Base-by-base conservation (phyloP, 768 basidiomycete species). In the Leccinum uliginosum region DNA sequence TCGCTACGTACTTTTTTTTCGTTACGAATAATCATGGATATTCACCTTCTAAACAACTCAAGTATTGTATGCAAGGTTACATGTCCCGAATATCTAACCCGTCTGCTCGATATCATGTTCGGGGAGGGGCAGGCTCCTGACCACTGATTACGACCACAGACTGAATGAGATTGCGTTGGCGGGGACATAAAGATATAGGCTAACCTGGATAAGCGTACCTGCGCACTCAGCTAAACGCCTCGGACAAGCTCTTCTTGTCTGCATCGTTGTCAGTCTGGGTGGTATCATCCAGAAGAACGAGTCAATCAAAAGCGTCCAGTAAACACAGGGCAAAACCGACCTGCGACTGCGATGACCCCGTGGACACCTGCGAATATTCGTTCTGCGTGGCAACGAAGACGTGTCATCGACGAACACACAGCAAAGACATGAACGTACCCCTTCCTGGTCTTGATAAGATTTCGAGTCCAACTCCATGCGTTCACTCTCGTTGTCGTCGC, bases 301-400 rank as follows among this genome's bases (percentile, higher is more conserved):
- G 26, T 59, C 35, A 15, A 35, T n/a, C 4, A 1, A 15, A 10
- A n/a, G 29, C 15, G 15, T 26, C 12, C 23, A 21, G 19, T 7
- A 27, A 44, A 9, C 7, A 48, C 4, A 32, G 6, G 24, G 19
- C 5, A 38, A 9, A 17, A 52, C 59, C 4, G 24, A 62, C 67
- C 56, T 65, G 65, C 11, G 67, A 68, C 30, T 58, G 59, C 0
- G 65, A 55, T 15, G 65, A 69, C 2, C n/a, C 54, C 1, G 59
- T 15, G 0, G 58, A 69, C 6, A 65, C 53, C 12, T 67, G 54
- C 6, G 56, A 11, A 38, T 64, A 67, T 14, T 48, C 52, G 29
- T 49, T 54, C 67, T 69, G 21, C 30, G 1, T 23, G 23, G 15
- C 14, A 23, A 43, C 12, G 7, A 26, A 30, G 32, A 4, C 6